Evolutionary conservation across 805 yeast species (phyloP), one percentile per base, ranked within the genome.

Genomic region (Martiniozyma abietophila): DNA sequence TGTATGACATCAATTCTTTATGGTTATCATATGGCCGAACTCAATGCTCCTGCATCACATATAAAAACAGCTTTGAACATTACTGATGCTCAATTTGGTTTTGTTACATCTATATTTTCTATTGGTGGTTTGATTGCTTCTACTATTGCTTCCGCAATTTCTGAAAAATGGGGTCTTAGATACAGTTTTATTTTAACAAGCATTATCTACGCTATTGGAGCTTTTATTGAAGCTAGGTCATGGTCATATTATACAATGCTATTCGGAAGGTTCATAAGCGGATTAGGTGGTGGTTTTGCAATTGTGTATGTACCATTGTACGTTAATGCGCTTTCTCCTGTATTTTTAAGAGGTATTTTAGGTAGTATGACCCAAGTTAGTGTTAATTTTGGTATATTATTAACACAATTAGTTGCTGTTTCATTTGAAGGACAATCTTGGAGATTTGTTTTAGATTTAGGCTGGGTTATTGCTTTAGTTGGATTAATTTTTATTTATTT

Each of bases 1-100:
- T 81, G 94, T 45, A 50, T 85, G 17, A 86, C 88, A 2, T 74
- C 94, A 2, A 62, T 88, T 9, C 96, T 86, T 55, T 92, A 80
- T 55, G 98, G 98, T 1, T 85, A 82, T 54, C 97, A 92, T 54
- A 78, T 89, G 80, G 80, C 96, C 1, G 96, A 88, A 54, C 66
- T 89, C 53, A 89, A 89, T 58, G 94, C 96, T 6, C 96, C 96
- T 0, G 81, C 80, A 38, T 67, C 70, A 10, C 70, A 73, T 21
- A 64, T 85, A 15, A 42, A 45, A 27, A 7, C 20, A 8, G 38
- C 43, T 4, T 26, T 54, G 15, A 27, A 22, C 0, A 31, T 54
- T 6, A 37, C 39, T 8, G 67, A 69, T 20, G 61, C 66, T 23
- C 75, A 74, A 35, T 60, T 80, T 23, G 95, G 96, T 0, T 53